Evolutionary conservation across 2,329 filamentous ascomycete species (phyloP).

Genomic region (Diplodia mutila): DNA sequence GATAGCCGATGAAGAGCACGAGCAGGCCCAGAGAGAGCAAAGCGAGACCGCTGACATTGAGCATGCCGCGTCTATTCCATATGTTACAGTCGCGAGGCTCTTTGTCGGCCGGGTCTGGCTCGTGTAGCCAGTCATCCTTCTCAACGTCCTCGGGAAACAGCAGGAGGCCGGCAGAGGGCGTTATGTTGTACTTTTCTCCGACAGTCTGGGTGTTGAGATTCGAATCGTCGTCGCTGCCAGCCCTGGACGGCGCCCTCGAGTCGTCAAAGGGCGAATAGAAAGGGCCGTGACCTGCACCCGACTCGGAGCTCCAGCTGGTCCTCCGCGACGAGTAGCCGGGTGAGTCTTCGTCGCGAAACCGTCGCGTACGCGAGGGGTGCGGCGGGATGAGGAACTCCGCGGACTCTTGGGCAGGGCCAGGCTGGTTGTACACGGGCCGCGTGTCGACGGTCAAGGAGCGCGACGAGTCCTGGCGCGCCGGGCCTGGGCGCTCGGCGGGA

Average conservation of each 20-base stretch:
- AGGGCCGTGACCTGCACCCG: conserved; percentile 55
- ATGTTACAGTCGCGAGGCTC: conserved; percentile 66
- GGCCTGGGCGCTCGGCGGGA: conserved; percentile 39
- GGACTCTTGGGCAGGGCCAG: conserved; percentile 45
- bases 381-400: conserved; percentile 57
- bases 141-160: conserved; percentile 74
- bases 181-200: conserved; percentile 73
- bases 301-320: conserved; percentile 68
- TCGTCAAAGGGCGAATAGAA: conserved; percentile 63
- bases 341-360: conserved; percentile 58
- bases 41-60: conserved; percentile 66
- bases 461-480: conserved; percentile 46
- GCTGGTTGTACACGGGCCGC: conserved; percentile 37
- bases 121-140: conserved; percentile 73
- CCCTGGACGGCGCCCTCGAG: conserved; percentile 60
- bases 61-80: conserved; percentile 65
- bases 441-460: conserved; percentile 46
- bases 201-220: conserved; percentile 71
- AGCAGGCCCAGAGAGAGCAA: conserved; percentile 65
- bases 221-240: conserved; percentile 66
- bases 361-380: conserved; percentile 51
- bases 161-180: conserved; percentile 67
- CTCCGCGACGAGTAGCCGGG: conserved; percentile 53
- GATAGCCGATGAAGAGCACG: conserved; percentile 70
- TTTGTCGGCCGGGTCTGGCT: conserved; percentile 68